These are phyloP conservation scores for Balakata baccata DNA, from an alignment of 345 rosid genomes.

Conservation along the genomic window DNA sequence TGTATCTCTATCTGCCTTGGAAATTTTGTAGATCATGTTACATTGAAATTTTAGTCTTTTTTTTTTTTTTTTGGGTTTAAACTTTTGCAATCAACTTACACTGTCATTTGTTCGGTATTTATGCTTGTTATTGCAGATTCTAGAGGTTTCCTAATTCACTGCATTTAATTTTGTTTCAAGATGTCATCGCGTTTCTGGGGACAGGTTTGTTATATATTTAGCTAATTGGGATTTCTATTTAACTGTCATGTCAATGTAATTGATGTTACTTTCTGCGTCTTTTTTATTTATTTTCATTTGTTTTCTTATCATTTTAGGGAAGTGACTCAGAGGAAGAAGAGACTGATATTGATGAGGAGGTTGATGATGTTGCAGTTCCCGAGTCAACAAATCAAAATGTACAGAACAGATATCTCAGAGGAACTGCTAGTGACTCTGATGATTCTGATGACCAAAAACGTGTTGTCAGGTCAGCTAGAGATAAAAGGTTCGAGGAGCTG, in stretches of 20 bases:
- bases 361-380: conserved; percentile 30
- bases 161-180: conserved; percentile 11
- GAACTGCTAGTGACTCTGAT: conserved; percentile 61
- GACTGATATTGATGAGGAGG: conserved; percentile 49
- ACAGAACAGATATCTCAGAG: conserved; percentile 51
- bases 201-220: conserved; percentile 44
- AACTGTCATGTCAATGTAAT: background rate
- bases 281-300: background rate
- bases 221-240: background rate
- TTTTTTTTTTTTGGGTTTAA: too few species aligned
- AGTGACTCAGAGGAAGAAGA: conserved; percentile 67
- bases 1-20: background rate
- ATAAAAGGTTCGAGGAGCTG: conserved; percentile 92
- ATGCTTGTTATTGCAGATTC: conserved; percentile 16
- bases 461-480: conserved; percentile 78
- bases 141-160: background rate
- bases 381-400: conserved; percentile 33
- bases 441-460: conserved; percentile 65
- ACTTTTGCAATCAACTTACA: background rate
- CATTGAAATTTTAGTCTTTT: background rate
- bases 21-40: background rate
- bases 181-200: conserved; percentile 67
- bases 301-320: conserved; percentile 36
- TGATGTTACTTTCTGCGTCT: background rate
- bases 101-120: background rate